These are phyloP conservation scores for Wolfiporia cocos DNA, from an alignment of 1,284 basidiomycete genomes.

Conservation along the genomic window DNA sequence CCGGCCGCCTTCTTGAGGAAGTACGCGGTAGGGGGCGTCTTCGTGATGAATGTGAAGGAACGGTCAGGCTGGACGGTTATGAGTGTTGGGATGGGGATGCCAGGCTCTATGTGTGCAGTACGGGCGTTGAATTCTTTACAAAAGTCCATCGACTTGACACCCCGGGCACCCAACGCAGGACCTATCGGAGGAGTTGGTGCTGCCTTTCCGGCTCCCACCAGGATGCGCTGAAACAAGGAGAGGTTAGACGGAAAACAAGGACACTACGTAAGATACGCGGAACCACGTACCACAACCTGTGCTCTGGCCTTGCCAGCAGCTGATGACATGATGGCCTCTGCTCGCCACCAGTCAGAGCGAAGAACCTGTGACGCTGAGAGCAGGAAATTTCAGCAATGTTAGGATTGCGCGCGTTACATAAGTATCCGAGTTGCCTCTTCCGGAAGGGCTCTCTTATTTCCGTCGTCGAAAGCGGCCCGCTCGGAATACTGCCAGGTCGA, in stretches of 20 bases:
- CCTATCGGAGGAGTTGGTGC: conserved; percentile 95
- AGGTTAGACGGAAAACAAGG: conserved; percentile 1
- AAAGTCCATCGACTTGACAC: conserved; percentile 99
- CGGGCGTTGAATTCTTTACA: conserved; percentile 96
- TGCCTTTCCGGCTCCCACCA: conserved; percentile 93
- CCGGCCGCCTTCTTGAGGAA: conserved; percentile 91
- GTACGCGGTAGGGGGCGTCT: conserved; percentile 89
- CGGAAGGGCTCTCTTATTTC: not conserved
- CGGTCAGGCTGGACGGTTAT: conserved; percentile 95
- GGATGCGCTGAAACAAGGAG: conserved; percentile 56
- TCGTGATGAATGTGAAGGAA: conserved; percentile 89
- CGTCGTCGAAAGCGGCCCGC: not conserved
- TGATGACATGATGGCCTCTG: conserved; percentile 48
- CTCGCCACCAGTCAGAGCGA: not conserved
- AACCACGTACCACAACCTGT: conserved; percentile 55
- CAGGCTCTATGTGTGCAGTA: conserved; percentile 84
- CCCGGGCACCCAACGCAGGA: conserved; percentile 94
- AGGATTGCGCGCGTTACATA: too few relatives aligned
- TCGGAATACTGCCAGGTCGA: not conserved
- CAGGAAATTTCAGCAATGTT: not conserved
- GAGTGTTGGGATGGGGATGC: conserved; percentile 84
- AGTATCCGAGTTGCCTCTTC: not conserved
- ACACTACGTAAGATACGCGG: conserved; percentile 4
- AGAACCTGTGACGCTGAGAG: not conserved
- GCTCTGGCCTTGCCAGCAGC: conserved; percentile 43